Evolutionary conservation across 2,329 filamentous ascomycete species (phyloP), one percentile per base, ranked within the genome.

Genomic region (Ascochyta rabiei): DNA sequence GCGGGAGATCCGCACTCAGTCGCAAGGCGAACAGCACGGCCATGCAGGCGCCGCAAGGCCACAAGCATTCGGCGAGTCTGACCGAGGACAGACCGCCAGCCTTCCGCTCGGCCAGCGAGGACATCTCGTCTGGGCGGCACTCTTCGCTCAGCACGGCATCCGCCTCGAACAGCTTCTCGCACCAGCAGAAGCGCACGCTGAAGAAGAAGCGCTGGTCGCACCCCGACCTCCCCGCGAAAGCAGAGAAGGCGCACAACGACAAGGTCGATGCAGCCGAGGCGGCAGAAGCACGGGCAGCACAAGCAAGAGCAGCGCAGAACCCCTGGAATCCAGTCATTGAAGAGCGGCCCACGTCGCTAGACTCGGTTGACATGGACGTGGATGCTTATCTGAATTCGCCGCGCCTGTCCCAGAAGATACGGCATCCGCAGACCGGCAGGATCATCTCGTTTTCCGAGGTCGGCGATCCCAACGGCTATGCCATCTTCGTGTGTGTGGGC

Each of bases 391-490:
- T 98, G 6, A 86, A 87, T 65, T 91, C 91, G 10, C 87, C 91
- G 0, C 86, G 93, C 7, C 77, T 99, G 48, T 96, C 91, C 3
- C 93, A 96, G 68, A 96, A 89, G 75, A 91, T 98, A 46, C 82
- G 83, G 19, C 91, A 97, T 74, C 91, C 92, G 0, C 88, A 90
- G 54, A 96, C 90, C 0, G 92, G 93, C 1, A 86, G 95, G 15
- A 82, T 89, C 3, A 97, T 99, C 62, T 96, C 92, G 0, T 99
- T 97, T 70, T 98, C 93, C 0, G 95, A 99, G 74, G 95, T 99
- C 2, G 95, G 95, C 13, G 93, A 98, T 72, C 87, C 93, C 0
- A 86, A 93, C 38, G 95, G 95, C 1, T 93, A 89, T 62, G 93
- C 92, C 2, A 91, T 99, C 2, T 93, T 99, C 64, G 96, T 95